Evolutionary conservation across 2,329 filamentous ascomycete species (phyloP).

Genomic region (Macrophomina phaseolina): DNA sequence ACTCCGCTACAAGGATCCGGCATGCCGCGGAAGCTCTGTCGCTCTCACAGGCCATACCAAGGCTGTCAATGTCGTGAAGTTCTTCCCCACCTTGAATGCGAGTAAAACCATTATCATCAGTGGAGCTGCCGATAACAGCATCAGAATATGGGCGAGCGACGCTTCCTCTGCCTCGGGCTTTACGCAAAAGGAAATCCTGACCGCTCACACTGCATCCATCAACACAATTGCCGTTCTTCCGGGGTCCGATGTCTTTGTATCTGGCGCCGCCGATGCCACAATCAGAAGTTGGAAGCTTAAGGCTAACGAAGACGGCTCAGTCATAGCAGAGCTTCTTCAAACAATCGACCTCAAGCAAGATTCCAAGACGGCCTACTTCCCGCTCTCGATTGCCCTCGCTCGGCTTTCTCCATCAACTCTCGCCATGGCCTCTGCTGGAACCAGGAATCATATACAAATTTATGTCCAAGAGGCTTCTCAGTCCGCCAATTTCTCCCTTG

Average conservation of each 20-base stretch:
- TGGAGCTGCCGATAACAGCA: constrained; percentile 79
- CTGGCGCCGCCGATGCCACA: constrained; percentile 67
- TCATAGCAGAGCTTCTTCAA: constrained; percentile 35
- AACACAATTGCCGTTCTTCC: constrained; percentile 64
- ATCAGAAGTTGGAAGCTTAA: constrained; percentile 72
- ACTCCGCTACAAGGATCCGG: constrained; percentile 37
- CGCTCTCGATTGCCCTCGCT: constrained; percentile 75
- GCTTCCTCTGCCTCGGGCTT: constrained; percentile 41
- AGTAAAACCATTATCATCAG: constrained; percentile 69
- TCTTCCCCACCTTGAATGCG: constrained; percentile 64
- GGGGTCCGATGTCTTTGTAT: constrained; percentile 58
- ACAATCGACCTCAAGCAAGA: constrained; percentile 56
- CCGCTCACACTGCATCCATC: constrained; percentile 74
- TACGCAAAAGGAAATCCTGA: constrained; percentile 55
- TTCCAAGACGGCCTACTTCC: constrained; percentile 75
- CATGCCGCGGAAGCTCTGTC: constrained; percentile 63
- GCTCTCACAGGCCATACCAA: constrained; percentile 79
- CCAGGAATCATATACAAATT: constrained; percentile 80
- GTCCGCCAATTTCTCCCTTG: constrained; percentile 65
- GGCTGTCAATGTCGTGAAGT: constrained; percentile 81
- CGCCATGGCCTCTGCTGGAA: constrained; percentile 84
- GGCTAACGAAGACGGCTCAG: constrained; percentile 37
- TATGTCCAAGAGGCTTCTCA: constrained; percentile 63
- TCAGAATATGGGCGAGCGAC: constrained; percentile 66
- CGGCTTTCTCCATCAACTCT: constrained; percentile 63